Evolutionary conservation across 2,329 filamentous ascomycete genomes (phyloP).

Genomic region (Hyphodiscus sp.): DNA sequence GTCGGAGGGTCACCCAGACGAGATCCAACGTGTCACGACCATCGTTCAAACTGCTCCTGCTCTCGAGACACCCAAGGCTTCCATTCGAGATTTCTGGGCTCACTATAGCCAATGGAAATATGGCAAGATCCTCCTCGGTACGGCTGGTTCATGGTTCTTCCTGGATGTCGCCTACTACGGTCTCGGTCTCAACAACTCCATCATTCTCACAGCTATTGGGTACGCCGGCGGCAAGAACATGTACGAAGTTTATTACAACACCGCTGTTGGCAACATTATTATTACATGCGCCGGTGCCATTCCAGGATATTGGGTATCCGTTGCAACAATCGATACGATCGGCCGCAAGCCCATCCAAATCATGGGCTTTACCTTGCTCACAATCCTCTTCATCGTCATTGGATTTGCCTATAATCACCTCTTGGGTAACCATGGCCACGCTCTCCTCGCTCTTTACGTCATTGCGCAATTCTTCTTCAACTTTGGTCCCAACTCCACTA

Average conservation of each 20-base stretch:
- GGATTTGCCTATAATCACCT: conserved; percentile 53
- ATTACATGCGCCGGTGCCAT: conserved; percentile 48
- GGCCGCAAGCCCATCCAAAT: conserved; percentile 74
- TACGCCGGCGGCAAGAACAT: conserved; percentile 58
- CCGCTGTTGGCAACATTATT: conserved; percentile 71
- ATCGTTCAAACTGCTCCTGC: conserved; percentile 46
- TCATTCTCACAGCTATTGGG: conserved; percentile 67
- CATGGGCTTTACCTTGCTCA: conserved; percentile 54
- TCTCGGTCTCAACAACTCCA: conserved; percentile 68
- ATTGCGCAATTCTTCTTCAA: conserved; percentile 63
- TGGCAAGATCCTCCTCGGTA: conserved; percentile 66
- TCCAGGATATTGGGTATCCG: conserved; percentile 75
- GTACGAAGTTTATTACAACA: conserved; percentile 64
- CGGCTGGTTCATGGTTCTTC: conserved; percentile 78
- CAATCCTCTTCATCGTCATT: conserved; percentile 54
- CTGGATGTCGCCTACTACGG: conserved; percentile 49
- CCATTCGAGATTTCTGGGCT: conserved; percentile 60
- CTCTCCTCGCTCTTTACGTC: conserved; percentile 56
- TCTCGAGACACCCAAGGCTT: conserved; percentile 59
- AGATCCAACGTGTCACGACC: conserved; percentile 53
- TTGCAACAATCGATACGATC: conserved; percentile 66
- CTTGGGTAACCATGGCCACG: conserved; percentile 30
- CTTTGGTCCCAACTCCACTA: conserved; percentile 39
- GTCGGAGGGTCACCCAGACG: conserved; percentile 56
- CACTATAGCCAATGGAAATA: conserved; percentile 70